A percentile compares a stretch with the other conserved stretches of the same genome.
These are phyloP conservation scores for Gossypium longicalyx DNA, from an alignment of 345 rosid genomes.

Conservation along the genomic window DNA sequence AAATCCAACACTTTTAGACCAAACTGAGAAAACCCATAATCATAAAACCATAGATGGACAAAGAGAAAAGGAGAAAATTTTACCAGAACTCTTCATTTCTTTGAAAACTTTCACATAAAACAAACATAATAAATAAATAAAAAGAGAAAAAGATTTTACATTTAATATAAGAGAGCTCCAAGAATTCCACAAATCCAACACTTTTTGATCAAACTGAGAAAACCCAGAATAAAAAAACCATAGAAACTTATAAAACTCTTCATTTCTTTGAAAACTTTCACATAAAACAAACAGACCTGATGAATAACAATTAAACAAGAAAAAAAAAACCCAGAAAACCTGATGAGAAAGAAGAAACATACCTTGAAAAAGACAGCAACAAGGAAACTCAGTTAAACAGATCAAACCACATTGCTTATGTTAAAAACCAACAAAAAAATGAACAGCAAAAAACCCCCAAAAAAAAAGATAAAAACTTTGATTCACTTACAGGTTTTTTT, in stretches of 20 bases:
- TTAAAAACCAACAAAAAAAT: background rate
- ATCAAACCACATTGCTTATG: conserved; percentile 27
- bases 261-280: background rate
- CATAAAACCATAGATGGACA: conserved; percentile 3
- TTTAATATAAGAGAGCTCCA: background rate
- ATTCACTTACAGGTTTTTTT: conserved; percentile 24
- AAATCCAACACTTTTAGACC: background rate
- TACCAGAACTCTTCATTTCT: background rate
- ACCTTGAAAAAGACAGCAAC: background rate
- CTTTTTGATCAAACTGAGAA: background rate
- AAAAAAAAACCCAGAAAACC: background rate
- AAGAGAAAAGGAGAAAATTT: background rate
- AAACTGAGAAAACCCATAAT: background rate
- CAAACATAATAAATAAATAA: background rate
- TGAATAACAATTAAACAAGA: background rate
- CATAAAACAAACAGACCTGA: background rate
- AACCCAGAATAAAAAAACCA: conserved; percentile 3
- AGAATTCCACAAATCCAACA: conserved; percentile 1
- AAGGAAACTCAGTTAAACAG: conserved; percentile 19
- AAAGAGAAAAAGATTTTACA: background rate
- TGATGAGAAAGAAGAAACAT: background rate
- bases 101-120: background rate
- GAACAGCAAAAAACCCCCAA: background rate
- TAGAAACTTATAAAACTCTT: background rate
- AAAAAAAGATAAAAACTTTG: conserved; percentile 16